Conservation (phyloP, 148 eudicot species). For the Euryodendron excelsum region DNA sequence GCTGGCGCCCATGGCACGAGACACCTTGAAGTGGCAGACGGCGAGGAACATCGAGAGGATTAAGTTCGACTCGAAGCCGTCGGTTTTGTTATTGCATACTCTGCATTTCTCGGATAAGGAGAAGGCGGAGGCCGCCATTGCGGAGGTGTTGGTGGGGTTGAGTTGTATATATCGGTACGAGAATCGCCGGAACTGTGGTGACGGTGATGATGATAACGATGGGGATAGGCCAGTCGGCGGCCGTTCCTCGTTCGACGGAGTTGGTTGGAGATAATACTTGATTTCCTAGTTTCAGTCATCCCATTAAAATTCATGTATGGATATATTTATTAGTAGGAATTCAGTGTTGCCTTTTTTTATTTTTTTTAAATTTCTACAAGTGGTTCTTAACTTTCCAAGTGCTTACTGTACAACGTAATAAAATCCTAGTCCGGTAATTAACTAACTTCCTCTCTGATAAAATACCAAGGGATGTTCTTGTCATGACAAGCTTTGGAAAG, state of each 20-base stretch:
- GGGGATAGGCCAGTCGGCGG: not conserved
- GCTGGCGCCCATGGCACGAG: conserved; percentile 69
- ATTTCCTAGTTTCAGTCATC: too few relatives aligned
- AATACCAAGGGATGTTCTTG: conserved; percentile 23
- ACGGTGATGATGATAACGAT: not conserved
- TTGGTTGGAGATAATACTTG: not conserved
- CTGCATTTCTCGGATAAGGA: conserved; percentile 73
- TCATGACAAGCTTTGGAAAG: conserved; percentile 12
- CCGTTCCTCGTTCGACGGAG: conserved; percentile 17
- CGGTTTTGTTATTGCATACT: conserved; percentile 66
- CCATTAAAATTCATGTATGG: too few relatives aligned
- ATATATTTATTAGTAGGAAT: too few relatives aligned
- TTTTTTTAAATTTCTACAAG: too few relatives aligned
- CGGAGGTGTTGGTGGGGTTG: conserved; percentile 61
- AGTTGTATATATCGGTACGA: conserved; percentile 54
- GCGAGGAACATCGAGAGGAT: conserved; percentile 66
- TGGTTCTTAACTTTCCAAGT: too few relatives aligned
- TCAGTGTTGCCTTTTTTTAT: too few relatives aligned
- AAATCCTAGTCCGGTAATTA: conserved; percentile 18
- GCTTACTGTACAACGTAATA: too few relatives aligned
- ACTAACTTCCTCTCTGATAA: conserved; percentile 16
- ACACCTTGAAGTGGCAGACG: conserved; percentile 65
- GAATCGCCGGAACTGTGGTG: conserved; percentile 24
- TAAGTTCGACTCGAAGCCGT: conserved; percentile 48
- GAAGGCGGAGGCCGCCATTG: conserved; percentile 71